These are phyloP conservation scores for Wickerhamiella spandovensis DNA, from an alignment of 805 yeast genomes.

Conservation along the genomic window DNA sequence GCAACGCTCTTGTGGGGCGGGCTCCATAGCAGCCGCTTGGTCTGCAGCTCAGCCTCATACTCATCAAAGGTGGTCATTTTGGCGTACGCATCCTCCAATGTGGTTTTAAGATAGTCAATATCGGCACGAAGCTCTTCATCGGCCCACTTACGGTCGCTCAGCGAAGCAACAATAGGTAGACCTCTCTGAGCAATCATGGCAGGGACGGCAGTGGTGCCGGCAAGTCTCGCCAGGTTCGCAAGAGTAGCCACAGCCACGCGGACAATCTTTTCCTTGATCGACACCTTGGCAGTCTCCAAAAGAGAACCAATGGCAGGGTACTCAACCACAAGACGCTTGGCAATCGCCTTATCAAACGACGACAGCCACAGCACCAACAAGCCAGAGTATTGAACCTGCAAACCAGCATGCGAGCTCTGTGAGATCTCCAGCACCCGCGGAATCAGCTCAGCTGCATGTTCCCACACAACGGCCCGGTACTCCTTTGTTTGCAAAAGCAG, in stretches of 20 bases:
- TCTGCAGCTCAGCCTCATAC: constrained; percentile 69
- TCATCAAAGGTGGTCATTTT: constrained; percentile 86
- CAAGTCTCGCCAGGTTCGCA: constrained; percentile 25
- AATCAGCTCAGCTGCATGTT: constrained; percentile 29
- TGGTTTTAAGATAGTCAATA: constrained; percentile 41
- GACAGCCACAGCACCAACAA: constrained; percentile 74
- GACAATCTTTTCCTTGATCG: constrained; percentile 85
- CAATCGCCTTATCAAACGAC: constrained; percentile 51
- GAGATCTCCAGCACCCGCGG: constrained; percentile 39
- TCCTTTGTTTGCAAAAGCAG: constrained; percentile 42
- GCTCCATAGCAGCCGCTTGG: constrained; percentile 69
- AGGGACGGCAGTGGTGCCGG: constrained; percentile 38
- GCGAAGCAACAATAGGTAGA: constrained; percentile 47
- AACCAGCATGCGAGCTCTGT: constrained; percentile 28
- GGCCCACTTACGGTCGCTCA: constrained; percentile 82
- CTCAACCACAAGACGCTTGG: constrained; percentile 34
- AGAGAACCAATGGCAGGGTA: constrained; percentile 37
- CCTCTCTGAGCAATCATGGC: constrained; percentile 65
- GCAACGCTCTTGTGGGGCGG: constrained; percentile 84
- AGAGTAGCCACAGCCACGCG: constrained; percentile 70
- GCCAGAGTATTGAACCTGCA: constrained; percentile 75
- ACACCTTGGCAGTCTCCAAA: constrained; percentile 50
- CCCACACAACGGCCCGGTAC: constrained; percentile 43
- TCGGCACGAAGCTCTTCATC: constrained; percentile 82
- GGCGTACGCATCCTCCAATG: constrained; percentile 59